These are phyloP conservation scores for Barnettozyma wickerhamii DNA, from an alignment of 805 yeast genomes.

Conservation along the genomic window DNA sequence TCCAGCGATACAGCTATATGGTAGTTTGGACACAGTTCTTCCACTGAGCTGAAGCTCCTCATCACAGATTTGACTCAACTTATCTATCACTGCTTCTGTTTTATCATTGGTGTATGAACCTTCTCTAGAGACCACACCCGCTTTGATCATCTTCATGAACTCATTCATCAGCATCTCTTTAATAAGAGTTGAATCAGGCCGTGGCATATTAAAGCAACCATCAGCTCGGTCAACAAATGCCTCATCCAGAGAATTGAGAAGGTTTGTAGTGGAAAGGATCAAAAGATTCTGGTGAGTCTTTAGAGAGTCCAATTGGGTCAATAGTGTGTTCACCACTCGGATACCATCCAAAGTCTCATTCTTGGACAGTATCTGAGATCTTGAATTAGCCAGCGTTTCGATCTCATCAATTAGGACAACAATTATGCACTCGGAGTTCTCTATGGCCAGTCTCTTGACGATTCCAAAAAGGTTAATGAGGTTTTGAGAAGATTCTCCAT, in stretches of 20 bases:
- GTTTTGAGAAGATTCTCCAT: constrained; percentile 43
- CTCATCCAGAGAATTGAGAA: constrained; percentile 34
- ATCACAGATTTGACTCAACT: constrained; percentile 7
- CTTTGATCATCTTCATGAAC: constrained; percentile 12
- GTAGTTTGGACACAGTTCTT: constrained; percentile 8
- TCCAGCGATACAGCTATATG: constrained; percentile 5
- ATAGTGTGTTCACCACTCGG: constrained; percentile 39
- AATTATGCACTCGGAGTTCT: constrained; percentile 22
- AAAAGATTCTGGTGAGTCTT: constrained; percentile 31
- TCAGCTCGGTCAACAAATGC: constrained; percentile 44
- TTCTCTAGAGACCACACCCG: neutral
- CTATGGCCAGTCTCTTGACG: constrained; percentile 24
- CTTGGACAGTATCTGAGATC: constrained; percentile 30
- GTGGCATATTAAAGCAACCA: constrained; percentile 30
- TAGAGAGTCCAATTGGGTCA: constrained; percentile 38
- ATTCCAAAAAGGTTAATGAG: constrained; percentile 33
- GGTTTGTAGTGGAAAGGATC: constrained; percentile 39
- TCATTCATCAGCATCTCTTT: constrained; percentile 27
- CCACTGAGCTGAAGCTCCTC: constrained; percentile 9
- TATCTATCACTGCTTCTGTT: neutral
- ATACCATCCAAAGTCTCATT: constrained; percentile 40
- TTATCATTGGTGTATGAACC: neutral
- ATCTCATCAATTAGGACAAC: constrained; percentile 42
- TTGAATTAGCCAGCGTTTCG: constrained; percentile 40
- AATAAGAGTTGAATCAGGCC: constrained; percentile 30